phyloP scores from a whole-genome alignment of 176 grass and related monocot species.

The Carex littledalei region DNA sequence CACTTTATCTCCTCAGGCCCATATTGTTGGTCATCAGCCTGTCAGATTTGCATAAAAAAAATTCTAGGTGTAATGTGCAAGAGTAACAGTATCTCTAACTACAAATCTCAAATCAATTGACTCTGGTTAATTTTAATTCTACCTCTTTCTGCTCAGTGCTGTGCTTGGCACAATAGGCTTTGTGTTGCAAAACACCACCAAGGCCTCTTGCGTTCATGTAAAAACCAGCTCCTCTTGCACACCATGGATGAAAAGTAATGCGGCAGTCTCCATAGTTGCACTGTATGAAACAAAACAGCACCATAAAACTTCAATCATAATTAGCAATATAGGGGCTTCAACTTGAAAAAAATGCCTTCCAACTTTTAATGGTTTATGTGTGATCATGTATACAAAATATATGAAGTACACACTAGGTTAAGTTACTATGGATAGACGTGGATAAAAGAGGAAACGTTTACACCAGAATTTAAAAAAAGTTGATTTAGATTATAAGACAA shows the following conservation, averaged over 20 bases:
- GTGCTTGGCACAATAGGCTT: constrained; percentile 82
- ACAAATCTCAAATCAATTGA: background rate
- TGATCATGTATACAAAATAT: background rate
- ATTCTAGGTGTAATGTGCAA: constrained; percentile 11
- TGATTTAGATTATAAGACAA: background rate
- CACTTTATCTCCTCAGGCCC: constrained; percentile 70
- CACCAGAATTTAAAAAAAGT: background rate
- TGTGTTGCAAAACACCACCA: constrained; percentile 45
- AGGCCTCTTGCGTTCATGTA: constrained; percentile 83
- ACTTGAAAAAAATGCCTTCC: background rate
- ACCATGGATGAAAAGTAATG: constrained; percentile 80
- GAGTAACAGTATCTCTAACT: background rate
- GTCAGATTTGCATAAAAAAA: constrained; percentile 22
- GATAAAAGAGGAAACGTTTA: background rate
- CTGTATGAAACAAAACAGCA: constrained; percentile 49
- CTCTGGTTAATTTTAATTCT: constrained; percentile 16
- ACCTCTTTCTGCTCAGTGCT: constrained; percentile 76
- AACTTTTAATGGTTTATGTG: constrained; percentile 12
- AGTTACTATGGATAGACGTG: background rate
- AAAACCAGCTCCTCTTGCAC: constrained; percentile 77
- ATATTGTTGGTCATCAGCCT: constrained; percentile 69
- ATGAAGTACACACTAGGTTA: background rate
- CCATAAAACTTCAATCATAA: constrained; percentile 14
- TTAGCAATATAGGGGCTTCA: background rate
- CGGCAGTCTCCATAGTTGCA: constrained; percentile 63